Evolutionary conservation across 352 stramenopile genomes (phyloP), one percentile per base, ranked within the genome.

Genomic region (Blastocystis sp.): DNA sequence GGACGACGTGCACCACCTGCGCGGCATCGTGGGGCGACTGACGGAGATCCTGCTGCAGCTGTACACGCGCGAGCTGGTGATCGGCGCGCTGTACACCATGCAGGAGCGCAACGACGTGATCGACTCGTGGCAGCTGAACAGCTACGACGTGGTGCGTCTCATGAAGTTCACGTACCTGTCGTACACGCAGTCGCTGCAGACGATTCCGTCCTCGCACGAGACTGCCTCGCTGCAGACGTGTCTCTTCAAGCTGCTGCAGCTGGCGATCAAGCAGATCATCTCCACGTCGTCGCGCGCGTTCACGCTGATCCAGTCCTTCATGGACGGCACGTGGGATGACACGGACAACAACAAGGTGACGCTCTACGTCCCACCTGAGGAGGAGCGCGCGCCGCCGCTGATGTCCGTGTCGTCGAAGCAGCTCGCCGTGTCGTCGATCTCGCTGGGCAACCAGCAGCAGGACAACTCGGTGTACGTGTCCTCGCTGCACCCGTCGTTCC

Each of bases 331-430:
- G 1, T 85, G 74, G 74, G 74, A 85, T 45, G 55, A 85, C 26
- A 85, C 55, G n/a, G 74, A 85, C 51, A 85, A 85, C 24, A 85
- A 85, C 61, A 50, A 67, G 21, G 74, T 85, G 13, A 85, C 35
- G 21, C 33, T 85, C 4, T 85, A 67, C 41, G 60, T 55, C 3
- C 45, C 55, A 26, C 45, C 45, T 6, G 74, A 85, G 13, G 61
- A 85, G 31, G 74, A 85, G 74, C 31, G 35, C 21, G 45, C 45
- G 45, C 45, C 45, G 45, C 45, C 9, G 45, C 45, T 19, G 45
- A 16, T 16, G 45, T 6, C 0, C 6, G 45, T 16, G 45, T 6
- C 0, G 45, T 55, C 16, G 45, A 6, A 16, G 45, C 45, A 55
- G 45, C 45, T 55, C 6, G 45, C 6, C 13, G 29, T 63, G 1